Conservation (phyloP, 2,329 filamentous ascomycete genomes). For the Penicillium sclerotigenum region DNA sequence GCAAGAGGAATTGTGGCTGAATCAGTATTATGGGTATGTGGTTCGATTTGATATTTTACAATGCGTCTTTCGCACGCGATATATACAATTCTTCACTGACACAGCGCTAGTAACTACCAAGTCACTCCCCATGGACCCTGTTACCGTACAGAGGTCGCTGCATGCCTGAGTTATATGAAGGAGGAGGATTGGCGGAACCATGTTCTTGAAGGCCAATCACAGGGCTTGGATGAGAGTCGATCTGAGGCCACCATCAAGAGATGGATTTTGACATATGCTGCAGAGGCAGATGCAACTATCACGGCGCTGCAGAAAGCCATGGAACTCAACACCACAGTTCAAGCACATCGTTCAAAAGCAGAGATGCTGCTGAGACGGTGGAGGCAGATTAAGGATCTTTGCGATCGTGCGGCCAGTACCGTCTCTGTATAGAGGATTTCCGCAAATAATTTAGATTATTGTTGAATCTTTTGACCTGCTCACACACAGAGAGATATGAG, state of each 20-base stretch:
- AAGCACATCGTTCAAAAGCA: slow-evolving; percentile 23
- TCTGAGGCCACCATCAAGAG: slow-evolving; percentile 33
- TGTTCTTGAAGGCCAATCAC: slow-evolving; percentile 36
- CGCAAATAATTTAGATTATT: neutral
- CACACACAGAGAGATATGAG: neutral
- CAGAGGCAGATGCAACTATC: slow-evolving; percentile 34
- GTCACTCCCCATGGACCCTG: slow-evolving; percentile 39
- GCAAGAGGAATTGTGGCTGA: slow-evolving; percentile 34
- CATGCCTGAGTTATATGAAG: slow-evolving; percentile 41
- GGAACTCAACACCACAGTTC: slow-evolving; percentile 13
- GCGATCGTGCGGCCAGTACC: slow-evolving; percentile 25
- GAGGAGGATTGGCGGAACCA: slow-evolving; percentile 40
- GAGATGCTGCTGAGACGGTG: slow-evolving; percentile 36
- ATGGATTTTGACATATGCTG: slow-evolving; percentile 37
- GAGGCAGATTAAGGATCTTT: slow-evolving; percentile 39
- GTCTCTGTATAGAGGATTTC: slow-evolving; percentile 16
- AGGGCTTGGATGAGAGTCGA: slow-evolving; percentile 30
- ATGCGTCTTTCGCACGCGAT: neutral
- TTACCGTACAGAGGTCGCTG: slow-evolving; percentile 44
- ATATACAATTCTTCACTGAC: slow-evolving; percentile 3
- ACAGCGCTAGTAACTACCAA: slow-evolving; percentile 40
- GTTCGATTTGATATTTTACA: slow-evolving; percentile 4
- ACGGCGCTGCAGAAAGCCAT: slow-evolving; percentile 21
- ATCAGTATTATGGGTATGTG: slow-evolving; percentile 42
- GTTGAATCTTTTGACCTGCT: neutral